phyloP scores from a whole-genome alignment of 2,329 filamentous ascomycete species.

The Arthroderma uncinatum region DNA sequence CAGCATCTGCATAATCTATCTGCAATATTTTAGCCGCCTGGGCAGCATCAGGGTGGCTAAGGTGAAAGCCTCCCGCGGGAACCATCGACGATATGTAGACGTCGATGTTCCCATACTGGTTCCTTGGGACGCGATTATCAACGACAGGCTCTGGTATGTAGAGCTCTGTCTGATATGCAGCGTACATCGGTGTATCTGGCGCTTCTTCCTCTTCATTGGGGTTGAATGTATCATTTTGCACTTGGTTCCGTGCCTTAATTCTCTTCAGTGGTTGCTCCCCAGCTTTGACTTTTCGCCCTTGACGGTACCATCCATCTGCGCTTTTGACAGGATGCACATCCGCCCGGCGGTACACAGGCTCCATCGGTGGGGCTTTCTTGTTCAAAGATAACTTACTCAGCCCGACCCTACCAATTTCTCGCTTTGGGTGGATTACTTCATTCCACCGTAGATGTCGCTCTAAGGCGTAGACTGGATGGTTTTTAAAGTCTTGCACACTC shows the following conservation, averaged over 20 bases:
- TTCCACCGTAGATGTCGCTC: conserved; percentile 74
- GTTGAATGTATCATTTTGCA: conserved; percentile 25
- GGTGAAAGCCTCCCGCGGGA: conserved; percentile 47
- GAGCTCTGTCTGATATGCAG: conserved; percentile 51
- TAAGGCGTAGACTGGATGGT: conserved; percentile 72
- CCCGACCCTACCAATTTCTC: conserved; percentile 67
- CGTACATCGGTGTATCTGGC: conserved; percentile 49
- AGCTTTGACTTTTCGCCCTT: conserved; percentile 66
- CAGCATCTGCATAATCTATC: conserved; percentile 77
- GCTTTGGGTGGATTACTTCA: conserved; percentile 65
- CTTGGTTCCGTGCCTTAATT: conserved; percentile 29
- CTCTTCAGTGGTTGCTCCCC: conserved; percentile 76
- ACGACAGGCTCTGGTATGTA: conserved; percentile 69
- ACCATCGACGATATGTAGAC: conserved; percentile 55
- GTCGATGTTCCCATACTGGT: conserved; percentile 52
- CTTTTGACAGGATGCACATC: conserved; percentile 71
- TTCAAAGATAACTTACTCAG: conserved; percentile 29
- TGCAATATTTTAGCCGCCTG: conserved; percentile 64
- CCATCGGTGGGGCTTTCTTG: conserved; percentile 48
- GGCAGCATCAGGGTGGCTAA: conserved; percentile 48
- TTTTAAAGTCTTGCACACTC: conserved; percentile 77
- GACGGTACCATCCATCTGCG: conserved; percentile 79
- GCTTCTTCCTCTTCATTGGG: conserved; percentile 37
- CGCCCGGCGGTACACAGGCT: conserved; percentile 68
- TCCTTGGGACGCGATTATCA: conserved; percentile 56